phyloP scores from a whole-genome alignment of 139 green algal genomes.

The Asterochloris sp. region DNA sequence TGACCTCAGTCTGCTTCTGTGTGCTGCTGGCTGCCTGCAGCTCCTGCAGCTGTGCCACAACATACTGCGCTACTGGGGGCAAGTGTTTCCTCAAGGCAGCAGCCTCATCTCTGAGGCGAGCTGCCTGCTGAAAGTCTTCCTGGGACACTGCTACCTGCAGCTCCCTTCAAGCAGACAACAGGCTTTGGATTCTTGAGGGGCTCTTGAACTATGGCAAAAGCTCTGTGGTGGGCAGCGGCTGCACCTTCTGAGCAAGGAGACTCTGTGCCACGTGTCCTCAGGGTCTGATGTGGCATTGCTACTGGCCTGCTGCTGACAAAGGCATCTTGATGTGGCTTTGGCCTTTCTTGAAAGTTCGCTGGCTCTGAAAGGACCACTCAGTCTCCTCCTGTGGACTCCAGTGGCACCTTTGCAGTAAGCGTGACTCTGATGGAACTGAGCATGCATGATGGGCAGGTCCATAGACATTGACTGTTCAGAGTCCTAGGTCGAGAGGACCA shows the following conservation, averaged over 20 bases:
- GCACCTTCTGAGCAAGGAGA: conserved; percentile 9
- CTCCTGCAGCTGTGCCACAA: conserved; percentile 8
- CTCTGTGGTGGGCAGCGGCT: not conserved
- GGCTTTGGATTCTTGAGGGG: too few relatives aligned
- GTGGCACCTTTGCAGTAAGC: too few relatives aligned
- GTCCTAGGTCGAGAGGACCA: too few relatives aligned
- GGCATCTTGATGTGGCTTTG: not conserved
- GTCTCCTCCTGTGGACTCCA: too few relatives aligned
- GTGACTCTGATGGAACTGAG: too few relatives aligned
- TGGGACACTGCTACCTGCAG: conserved; percentile 6
- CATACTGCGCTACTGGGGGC: conserved; percentile 8
- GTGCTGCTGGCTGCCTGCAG: not conserved
- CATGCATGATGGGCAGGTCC: too few relatives aligned
- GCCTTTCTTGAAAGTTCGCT: not conserved
- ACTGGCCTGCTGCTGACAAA: not conserved
- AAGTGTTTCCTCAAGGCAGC: not conserved
- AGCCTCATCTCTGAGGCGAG: conserved; percentile 1
- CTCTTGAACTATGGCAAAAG: too few relatives aligned
- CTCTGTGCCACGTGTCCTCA: conserved; percentile 2
- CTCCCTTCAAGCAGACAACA: not conserved
- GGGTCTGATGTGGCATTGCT: not conserved
- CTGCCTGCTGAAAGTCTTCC: conserved; percentile 6
- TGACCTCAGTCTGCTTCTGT: not conserved
- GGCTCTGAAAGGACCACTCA: too few relatives aligned
- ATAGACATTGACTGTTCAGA: too few relatives aligned